Conservation (phyloP, 441 rosid genomes). For the Populus hybrid region DNA sequence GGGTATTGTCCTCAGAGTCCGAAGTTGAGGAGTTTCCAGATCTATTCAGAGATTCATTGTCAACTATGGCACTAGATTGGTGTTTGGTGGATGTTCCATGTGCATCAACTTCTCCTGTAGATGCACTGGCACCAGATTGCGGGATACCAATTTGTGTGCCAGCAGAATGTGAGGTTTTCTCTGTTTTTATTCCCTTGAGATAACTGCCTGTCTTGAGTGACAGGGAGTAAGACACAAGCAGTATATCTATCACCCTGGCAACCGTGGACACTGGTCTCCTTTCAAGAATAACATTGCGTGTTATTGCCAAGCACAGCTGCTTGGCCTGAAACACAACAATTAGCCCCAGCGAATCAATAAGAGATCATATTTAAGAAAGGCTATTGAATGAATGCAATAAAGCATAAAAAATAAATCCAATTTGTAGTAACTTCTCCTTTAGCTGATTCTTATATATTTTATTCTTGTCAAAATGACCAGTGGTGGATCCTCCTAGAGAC, state of each 20-base stretch:
- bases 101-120: slow-evolving; percentile 38
- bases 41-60: slow-evolving; percentile 32
- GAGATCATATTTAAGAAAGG: background rate
- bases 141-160: slow-evolving; percentile 30
- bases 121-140: slow-evolving; percentile 26
- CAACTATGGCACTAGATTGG: slow-evolving; percentile 26
- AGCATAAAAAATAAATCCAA: background rate
- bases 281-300: slow-evolving; percentile 72
- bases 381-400: background rate
- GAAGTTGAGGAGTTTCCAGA: slow-evolving; percentile 44
- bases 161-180: slow-evolving; percentile 36
- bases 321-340: slow-evolving; percentile 65
- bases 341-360: slow-evolving; percentile 7
- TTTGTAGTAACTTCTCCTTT: background rate
- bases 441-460: background rate
- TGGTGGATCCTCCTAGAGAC: background rate
- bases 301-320: slow-evolving; percentile 72
- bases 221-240: slow-evolving; percentile 66
- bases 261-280: slow-evolving; percentile 81
- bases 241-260: slow-evolving; percentile 72
- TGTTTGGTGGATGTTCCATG: slow-evolving; percentile 35
- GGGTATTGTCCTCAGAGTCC: slow-evolving; percentile 48
- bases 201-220: slow-evolving; percentile 69
- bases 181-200: slow-evolving; percentile 60
- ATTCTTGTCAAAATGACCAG: background rate